Conservation (phyloP, 768 basidiomycete genomes). For the Naganishia antarctica region DNA sequence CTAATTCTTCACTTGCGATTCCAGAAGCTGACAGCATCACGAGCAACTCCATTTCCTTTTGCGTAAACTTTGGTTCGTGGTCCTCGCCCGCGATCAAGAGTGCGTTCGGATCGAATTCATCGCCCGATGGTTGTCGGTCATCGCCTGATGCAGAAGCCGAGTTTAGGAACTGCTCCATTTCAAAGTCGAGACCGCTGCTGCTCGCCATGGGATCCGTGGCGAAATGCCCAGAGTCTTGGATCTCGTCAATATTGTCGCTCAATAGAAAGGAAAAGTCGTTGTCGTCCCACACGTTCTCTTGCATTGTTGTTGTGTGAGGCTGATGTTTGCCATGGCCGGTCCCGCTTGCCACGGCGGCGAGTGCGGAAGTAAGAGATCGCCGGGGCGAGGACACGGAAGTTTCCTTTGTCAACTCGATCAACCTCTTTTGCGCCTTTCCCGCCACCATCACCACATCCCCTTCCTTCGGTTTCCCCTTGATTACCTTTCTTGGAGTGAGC, state of each 20-base stretch:
- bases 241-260: slow-evolving; percentile 20
- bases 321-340: neutral
- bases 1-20: slow-evolving; percentile 18
- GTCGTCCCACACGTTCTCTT: slow-evolving; percentile 18
- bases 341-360: slow-evolving; percentile 4
- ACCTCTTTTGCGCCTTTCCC: slow-evolving; percentile 6
- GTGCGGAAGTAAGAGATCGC: neutral
- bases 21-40: slow-evolving; percentile 18
- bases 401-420: slow-evolving; percentile 19
- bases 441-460: neutral
- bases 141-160: neutral
- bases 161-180: slow-evolving; percentile 12
- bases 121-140: neutral
- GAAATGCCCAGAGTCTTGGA: slow-evolving; percentile 11
- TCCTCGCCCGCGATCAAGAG: slow-evolving; percentile 8
- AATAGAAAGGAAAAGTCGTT: slow-evolving; percentile 17
- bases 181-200: slow-evolving; percentile 21
- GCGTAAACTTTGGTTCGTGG: slow-evolving; percentile 24
- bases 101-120: slow-evolving; percentile 2
- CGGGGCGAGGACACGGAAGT: neutral
- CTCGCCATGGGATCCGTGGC: slow-evolving; percentile 11
- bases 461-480: slow-evolving; percentile 18
- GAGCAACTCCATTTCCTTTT: slow-evolving; percentile 25
- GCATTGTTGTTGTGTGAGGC: neutral
- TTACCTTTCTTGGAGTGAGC: slow-evolving; percentile 18